These are phyloP conservation scores for Colletotrichum liriopes DNA, from an alignment of 2,329 filamentous ascomycete genomes.

Conservation along the genomic window DNA sequence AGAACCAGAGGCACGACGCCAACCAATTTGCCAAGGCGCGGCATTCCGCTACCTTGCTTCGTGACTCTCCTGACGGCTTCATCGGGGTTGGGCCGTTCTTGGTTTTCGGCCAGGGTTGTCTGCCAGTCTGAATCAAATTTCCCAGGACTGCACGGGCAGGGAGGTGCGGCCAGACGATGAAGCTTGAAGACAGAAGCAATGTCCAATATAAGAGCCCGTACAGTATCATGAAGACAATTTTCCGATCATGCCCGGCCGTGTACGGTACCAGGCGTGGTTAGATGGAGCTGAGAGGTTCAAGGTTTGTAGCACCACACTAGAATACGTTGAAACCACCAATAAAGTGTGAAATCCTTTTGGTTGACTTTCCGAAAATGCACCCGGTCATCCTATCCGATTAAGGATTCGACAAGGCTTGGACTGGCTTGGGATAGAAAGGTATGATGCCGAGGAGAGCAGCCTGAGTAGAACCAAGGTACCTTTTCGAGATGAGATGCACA, in stretches of 20 bases:
- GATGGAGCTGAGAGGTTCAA: background rate
- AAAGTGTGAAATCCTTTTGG: background rate
- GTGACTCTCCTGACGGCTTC: conserved; percentile 24
- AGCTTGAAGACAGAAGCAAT: background rate
- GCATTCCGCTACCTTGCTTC: conserved; percentile 31
- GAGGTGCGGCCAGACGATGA: background rate
- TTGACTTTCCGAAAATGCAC: background rate
- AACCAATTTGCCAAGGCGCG: conserved; percentile 37
- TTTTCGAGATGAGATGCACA: conserved; percentile 3
- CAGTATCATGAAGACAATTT: background rate
- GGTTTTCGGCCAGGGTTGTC: conserved; percentile 17
- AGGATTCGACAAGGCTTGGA: background rate
- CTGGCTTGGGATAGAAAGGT: background rate
- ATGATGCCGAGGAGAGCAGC: background rate
- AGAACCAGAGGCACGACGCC: conserved; percentile 19
- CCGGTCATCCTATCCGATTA: background rate
- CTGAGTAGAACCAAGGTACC: background rate
- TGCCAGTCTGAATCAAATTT: conserved; percentile 7
- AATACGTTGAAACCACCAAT: background rate
- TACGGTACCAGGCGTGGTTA: background rate
- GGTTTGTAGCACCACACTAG: background rate
- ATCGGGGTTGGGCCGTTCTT: conserved; percentile 30
- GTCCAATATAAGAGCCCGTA: background rate
- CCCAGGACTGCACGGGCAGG: background rate
- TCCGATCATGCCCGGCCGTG: background rate